Percentiles rank a stretch among this genome's conserved stretches.
These are phyloP conservation scores for Neonectria neomacrospora DNA, from an alignment of 2,329 filamentous ascomycete species.

Conservation along the genomic window DNA sequence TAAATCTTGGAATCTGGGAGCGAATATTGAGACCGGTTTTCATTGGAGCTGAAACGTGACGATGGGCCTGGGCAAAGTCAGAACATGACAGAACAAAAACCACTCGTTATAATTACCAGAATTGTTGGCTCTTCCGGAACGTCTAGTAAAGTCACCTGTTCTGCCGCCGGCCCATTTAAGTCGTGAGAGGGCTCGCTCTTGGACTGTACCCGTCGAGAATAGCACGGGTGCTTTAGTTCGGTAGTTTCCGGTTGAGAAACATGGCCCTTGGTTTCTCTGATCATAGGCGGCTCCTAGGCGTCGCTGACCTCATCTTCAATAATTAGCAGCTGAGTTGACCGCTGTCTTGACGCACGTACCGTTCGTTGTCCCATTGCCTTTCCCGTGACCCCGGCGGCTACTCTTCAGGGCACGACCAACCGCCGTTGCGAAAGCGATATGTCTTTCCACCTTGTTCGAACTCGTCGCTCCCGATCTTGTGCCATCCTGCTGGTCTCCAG, in stretches of 20 bases:
- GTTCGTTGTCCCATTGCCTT: slow-evolving; percentile 8
- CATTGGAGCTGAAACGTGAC: slow-evolving; percentile 43
- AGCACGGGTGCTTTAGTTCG: slow-evolving; percentile 50
- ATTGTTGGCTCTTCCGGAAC: slow-evolving; percentile 24
- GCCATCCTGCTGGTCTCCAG: not conserved
- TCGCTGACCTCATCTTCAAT: slow-evolving; percentile 32
- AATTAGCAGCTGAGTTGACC: slow-evolving; percentile 18
- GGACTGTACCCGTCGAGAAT: slow-evolving; percentile 59
- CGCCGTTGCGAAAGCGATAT: slow-evolving; percentile 36
- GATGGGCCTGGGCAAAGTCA: slow-evolving; percentile 33
- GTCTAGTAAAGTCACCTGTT: slow-evolving; percentile 6
- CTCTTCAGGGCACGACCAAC: slow-evolving; percentile 36
- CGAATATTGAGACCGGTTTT: slow-evolving; percentile 14
- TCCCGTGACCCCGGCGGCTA: slow-evolving; percentile 10
- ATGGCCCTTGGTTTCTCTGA: slow-evolving; percentile 27
- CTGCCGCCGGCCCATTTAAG: slow-evolving; percentile 34
- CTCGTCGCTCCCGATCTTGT: slow-evolving; percentile 4
- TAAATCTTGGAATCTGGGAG: slow-evolving; percentile 44
- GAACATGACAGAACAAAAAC: not conserved
- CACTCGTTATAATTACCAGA: slow-evolving; percentile 21
- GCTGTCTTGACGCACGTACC: slow-evolving; percentile 29
- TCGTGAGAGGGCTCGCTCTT: slow-evolving; percentile 57
- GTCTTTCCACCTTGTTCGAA: slow-evolving; percentile 26
- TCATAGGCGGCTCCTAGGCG: slow-evolving; percentile 37
- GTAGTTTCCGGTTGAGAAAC: slow-evolving; percentile 31